Evolutionary conservation across 805 yeast genomes (phyloP).

Genomic region (Yarrowia yakushimensis): DNA sequence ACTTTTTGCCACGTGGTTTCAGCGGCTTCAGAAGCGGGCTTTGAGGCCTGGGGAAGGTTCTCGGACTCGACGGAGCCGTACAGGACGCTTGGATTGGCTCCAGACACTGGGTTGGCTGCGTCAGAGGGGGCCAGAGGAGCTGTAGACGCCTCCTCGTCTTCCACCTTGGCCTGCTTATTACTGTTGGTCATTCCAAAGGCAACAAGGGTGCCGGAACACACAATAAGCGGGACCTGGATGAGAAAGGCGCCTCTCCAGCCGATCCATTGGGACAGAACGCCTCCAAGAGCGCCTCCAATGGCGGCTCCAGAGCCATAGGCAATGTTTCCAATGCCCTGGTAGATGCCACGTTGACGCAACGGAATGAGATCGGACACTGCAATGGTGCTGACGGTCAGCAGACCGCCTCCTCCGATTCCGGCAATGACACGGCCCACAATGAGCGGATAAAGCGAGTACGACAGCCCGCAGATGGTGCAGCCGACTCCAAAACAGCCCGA

Average conservation of each 20-base stretch:
- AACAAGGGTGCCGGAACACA: constrained; percentile 42
- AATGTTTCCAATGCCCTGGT: constrained; percentile 78
- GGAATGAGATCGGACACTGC: constrained; percentile 75
- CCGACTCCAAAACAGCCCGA: constrained; percentile 46
- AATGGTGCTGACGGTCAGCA: constrained; percentile 69
- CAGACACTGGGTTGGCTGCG: neutral
- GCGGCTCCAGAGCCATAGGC: constrained; percentile 75
- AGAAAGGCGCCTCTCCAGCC: constrained; percentile 62
- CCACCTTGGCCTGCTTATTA: constrained; percentile 3
- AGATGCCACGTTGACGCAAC: constrained; percentile 70
- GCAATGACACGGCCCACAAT: constrained; percentile 74
- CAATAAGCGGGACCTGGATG: constrained; percentile 42
- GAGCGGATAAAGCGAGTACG: constrained; percentile 52
- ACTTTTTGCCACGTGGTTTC: constrained; percentile 43
- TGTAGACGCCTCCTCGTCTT: too few relatives aligned
- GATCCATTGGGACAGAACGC: constrained; percentile 47
- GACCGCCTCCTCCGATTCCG: constrained; percentile 92
- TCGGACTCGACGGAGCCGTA: constrained; percentile 33
- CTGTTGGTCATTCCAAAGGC: constrained; percentile 27
- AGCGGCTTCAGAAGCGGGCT: neutral
- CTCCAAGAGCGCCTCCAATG: constrained; percentile 59
- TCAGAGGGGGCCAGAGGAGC: too few relatives aligned
- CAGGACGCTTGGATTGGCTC: constrained; percentile 27
- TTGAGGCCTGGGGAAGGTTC: constrained; percentile 31
- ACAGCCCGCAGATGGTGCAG: constrained; percentile 50